Evolutionary conservation across 148 eudicot genomes (phyloP), one percentile per base, ranked within the genome.

Genomic region (Rheum nobile): DNA sequence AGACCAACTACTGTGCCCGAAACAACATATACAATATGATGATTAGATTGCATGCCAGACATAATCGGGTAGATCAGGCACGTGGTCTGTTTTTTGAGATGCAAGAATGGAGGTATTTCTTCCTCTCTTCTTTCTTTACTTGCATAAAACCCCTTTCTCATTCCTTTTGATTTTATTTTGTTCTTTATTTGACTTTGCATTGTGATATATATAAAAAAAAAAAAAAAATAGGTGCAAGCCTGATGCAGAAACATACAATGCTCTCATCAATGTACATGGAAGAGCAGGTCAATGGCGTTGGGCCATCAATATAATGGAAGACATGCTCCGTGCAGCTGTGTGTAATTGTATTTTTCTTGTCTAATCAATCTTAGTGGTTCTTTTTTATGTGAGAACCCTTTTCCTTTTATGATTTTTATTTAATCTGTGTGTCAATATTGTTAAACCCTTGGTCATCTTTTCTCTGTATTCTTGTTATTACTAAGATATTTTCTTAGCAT

Each of bases 201-300:
- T 65, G 19, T 61, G 41, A 65, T 31, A 28, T 61, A 28, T 65
- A 22, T 16, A 48, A 48, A 48, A 65, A 65, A 10, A 63, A 14
- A 37, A 16, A 57, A 78, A 69, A 29, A 32, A 46, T 75, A 91
- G 98, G 85, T 94, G 98, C 89, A 91, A 94, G 83, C 97, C 98
- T 11, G 84, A 94, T 85, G 93, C 87, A 74, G 97, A 91, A 84
- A 88, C 93, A 57, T 94, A 88, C 77, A 87, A 91, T 84, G 97
- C 93, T 81, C 93, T 94, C 70, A 94, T 94, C 79, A 87, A 86
- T 82, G 91, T 82, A 34, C 97, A 94, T 81, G 98, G 97, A 42
- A 89, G 96, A 86, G 90, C 87, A 78, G 97, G 96, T 80, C 97
- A 94, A 82, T 90, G 97, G 96, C 97, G 96, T 72, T 95, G 98